Conservation (phyloP, 768 basidiomycete genomes). For the Mrakia gelida region DNA sequence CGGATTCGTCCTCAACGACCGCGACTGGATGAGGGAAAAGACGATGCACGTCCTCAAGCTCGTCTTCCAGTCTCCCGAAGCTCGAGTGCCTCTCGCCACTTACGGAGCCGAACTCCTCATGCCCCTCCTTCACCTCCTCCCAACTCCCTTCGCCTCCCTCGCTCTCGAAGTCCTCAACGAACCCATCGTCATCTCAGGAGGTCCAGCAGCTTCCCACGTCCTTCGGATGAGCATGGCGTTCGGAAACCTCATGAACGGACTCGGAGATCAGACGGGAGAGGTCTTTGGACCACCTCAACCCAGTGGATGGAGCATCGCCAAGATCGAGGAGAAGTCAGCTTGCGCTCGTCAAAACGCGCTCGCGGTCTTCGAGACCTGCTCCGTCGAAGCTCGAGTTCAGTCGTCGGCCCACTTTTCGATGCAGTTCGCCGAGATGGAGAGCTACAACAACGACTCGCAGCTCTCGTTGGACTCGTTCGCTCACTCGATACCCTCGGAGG, state of each 20-base stretch:
- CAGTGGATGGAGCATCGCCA: conserved; percentile 82
- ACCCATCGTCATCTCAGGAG: conserved; percentile 69
- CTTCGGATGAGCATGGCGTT: conserved; percentile 81
- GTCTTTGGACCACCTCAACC: conserved; percentile 77
- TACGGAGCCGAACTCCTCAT: conserved; percentile 82
- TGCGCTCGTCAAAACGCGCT: conserved; percentile 71
- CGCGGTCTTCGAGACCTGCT: conserved; percentile 81
- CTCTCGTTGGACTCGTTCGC: conserved; percentile 21
- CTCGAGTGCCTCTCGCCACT: conserved; percentile 61
- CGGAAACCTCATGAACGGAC: conserved; percentile 47
- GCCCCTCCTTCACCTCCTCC: conserved; percentile 82
- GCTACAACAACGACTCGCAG: conserved; percentile 23
- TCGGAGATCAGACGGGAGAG: conserved; percentile 54
- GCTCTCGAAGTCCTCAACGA: conserved; percentile 93
- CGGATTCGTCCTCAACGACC: conserved; percentile 74
- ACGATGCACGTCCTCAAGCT: conserved; percentile 83
- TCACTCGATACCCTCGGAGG: conserved; percentile 6
- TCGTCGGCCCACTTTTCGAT: conserved; percentile 57
- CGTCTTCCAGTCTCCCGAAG: conserved; percentile 79
- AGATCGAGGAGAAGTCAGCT: conserved; percentile 57
- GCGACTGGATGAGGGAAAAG: conserved; percentile 75
- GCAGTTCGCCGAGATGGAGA: conserved; percentile 43
- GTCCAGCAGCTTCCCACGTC: conserved; percentile 70
- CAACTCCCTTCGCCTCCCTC: conserved; percentile 74
- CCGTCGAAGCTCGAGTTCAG: conserved; percentile 58